A percentile compares a stretch with the other conserved stretches of the same genome.
Evolutionary conservation across 2,329 filamentous ascomycete genomes (phyloP).

Genomic region (Aspergillus melleus): DNA sequence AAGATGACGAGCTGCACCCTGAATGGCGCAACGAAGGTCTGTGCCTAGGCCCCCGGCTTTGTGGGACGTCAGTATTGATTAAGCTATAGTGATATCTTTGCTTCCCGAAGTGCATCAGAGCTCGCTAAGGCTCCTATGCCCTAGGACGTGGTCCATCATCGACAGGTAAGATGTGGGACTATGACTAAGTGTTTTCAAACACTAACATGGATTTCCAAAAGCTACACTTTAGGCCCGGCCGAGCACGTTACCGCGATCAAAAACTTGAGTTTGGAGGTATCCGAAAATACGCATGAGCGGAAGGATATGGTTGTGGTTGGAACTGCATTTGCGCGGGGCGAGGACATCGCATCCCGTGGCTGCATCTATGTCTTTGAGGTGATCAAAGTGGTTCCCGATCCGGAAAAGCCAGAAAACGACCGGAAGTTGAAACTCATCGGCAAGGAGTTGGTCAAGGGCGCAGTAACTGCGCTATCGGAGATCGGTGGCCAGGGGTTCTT

Average conservation of each 20-base stretch:
- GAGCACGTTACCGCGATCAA: slow-evolving; percentile 82
- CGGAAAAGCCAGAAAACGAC: slow-evolving; percentile 80
- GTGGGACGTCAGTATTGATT: slow-evolving; percentile 12
- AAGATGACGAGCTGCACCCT: slow-evolving; percentile 78
- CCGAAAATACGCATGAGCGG: slow-evolving; percentile 84
- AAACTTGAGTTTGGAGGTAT: slow-evolving; percentile 81
- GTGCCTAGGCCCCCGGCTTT: neutral
- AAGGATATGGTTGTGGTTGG: slow-evolving; percentile 81
- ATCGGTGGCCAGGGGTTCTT: slow-evolving; percentile 86
- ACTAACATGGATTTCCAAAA: slow-evolving; percentile 23
- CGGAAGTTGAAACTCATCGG: slow-evolving; percentile 81
- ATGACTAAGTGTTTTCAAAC: neutral
- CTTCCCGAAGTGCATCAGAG: slow-evolving; percentile 71
- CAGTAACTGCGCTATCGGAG: slow-evolving; percentile 81
- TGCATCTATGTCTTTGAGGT: slow-evolving; percentile 89
- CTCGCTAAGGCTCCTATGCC: slow-evolving; percentile 74
- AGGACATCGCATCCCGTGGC: slow-evolving; percentile 84
- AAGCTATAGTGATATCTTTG: slow-evolving; percentile 50
- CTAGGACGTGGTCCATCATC: slow-evolving; percentile 74
- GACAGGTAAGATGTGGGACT: slow-evolving; percentile 54
- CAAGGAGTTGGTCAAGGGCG: slow-evolving; percentile 88
- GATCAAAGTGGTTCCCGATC: slow-evolving; percentile 86
- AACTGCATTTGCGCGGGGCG: slow-evolving; percentile 81
- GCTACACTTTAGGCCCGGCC: slow-evolving; percentile 67
- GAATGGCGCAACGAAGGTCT: slow-evolving; percentile 75